Conservation (phyloP, 345 rosid genomes). For the Ceriops decandra region DNA sequence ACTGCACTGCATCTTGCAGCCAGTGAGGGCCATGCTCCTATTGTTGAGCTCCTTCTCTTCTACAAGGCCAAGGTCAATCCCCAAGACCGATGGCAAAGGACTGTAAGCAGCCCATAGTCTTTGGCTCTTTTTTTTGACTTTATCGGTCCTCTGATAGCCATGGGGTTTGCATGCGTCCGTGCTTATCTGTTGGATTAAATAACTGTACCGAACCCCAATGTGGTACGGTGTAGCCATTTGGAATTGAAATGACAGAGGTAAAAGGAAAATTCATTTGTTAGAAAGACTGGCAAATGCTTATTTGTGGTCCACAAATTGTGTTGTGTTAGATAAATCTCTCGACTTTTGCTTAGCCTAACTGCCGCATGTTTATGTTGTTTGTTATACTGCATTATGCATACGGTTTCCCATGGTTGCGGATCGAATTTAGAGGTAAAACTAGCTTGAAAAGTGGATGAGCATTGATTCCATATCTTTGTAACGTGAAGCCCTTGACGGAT, state of each 20-base stretch:
- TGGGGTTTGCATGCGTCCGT: no score
- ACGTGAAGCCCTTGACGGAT: conserved; percentile 56
- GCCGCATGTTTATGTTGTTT: no score
- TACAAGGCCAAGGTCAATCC: conserved; percentile 55
- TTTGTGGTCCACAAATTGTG: no score
- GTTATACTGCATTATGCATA: no score
- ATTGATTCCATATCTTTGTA: conserved; percentile 3
- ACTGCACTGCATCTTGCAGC: conserved; percentile 67
- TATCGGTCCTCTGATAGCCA: no score
- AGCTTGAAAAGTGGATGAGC: background rate
- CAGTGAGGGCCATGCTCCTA: conserved; percentile 60
- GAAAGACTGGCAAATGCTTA: no score
- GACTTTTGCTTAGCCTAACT: no score
- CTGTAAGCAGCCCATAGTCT: conserved; percentile 26
- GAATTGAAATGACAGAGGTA: no score
- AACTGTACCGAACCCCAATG: background rate
- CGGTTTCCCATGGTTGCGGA: no score
- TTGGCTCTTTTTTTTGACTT: background rate
- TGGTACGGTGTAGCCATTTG: background rate
- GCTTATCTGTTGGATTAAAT: no score
- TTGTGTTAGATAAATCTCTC: no score
- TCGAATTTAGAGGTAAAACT: background rate
- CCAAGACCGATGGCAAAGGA: conserved; percentile 54
- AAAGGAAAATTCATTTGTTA: no score
- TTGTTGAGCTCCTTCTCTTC: conserved; percentile 56